A percentile compares a stretch with the other conserved stretches of the same genome.
Evolutionary conservation across 2,329 filamentous ascomycete species (phyloP).

Genomic region (Hymenoscyphus scutula): DNA sequence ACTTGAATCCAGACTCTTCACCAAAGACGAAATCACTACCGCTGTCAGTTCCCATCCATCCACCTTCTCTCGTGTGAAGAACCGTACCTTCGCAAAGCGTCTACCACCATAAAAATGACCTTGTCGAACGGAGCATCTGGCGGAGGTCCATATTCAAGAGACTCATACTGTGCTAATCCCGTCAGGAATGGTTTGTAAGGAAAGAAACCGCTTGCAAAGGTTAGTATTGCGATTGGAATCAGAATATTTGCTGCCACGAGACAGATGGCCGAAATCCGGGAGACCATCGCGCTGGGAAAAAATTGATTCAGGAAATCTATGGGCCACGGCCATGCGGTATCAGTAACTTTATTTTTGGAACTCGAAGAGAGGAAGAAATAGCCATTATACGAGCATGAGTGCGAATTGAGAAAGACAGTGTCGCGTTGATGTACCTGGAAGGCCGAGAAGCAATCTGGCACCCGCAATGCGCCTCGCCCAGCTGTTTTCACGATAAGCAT

Average conservation of each 20-base stretch:
- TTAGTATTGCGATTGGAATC: constrained; percentile 68
- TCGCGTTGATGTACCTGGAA: constrained; percentile 1
- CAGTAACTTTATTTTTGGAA: neutral
- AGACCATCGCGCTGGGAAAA: constrained; percentile 27
- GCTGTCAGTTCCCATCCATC: constrained; percentile 25
- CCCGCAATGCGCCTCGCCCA: neutral
- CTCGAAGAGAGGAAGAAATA: neutral
- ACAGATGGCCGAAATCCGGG: constrained; percentile 30
- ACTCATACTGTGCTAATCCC: constrained; percentile 70
- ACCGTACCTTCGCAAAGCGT: constrained; percentile 79
- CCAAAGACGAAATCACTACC: constrained; percentile 89
- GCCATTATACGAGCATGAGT: constrained; percentile 23
- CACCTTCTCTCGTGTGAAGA: neutral
- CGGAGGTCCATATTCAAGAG: constrained; percentile 51
- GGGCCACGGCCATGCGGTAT: constrained; percentile 10
- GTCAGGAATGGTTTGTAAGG: constrained; percentile 94
- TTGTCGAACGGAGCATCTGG: constrained; percentile 78
- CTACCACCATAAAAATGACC: constrained; percentile 95
- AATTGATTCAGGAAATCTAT: constrained; percentile 12
- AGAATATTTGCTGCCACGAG: constrained; percentile 72
- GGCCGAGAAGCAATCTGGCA: constrained; percentile 1
- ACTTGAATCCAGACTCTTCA: constrained; percentile 75
- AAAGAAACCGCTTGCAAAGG: constrained; percentile 92
- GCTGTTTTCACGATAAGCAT: neutral
- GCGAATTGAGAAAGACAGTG: neutral